Evolutionary conservation across 352 stramenopile species (phyloP).

Genomic region (Globisporangium orthogonon): DNA sequence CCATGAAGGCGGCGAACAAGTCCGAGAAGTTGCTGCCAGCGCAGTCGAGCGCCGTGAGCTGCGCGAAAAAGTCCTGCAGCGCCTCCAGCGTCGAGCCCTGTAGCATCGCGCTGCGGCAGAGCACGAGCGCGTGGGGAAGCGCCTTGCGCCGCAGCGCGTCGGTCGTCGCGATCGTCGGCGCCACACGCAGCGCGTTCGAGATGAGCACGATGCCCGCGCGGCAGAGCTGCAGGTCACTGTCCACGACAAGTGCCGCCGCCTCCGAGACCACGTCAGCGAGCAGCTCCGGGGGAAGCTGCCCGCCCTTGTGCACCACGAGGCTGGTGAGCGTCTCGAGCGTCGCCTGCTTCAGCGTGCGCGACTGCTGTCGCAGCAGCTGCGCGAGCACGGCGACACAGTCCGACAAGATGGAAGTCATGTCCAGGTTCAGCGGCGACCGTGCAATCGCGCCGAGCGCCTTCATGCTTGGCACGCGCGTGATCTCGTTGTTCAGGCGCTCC

Average conservation of each 20-base stretch:
- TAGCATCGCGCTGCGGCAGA: slow-evolving; percentile 91
- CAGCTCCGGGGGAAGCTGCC: slow-evolving; percentile 62
- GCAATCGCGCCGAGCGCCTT: slow-evolving; percentile 93
- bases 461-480: slow-evolving; percentile 95
- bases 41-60: slow-evolving; percentile 53
- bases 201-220: slow-evolving; percentile 90
- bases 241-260: slow-evolving; percentile 86
- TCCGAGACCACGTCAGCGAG: slow-evolving; percentile 90
- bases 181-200: slow-evolving; percentile 65
- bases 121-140: slow-evolving; percentile 71
- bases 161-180: slow-evolving; percentile 42
- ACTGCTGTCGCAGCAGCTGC: slow-evolving; percentile 93
- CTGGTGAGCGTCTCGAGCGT: slow-evolving; percentile 90
- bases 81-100: slow-evolving; percentile 73
- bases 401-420: slow-evolving; percentile 90
- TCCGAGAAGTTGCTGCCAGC: slow-evolving; percentile 74
- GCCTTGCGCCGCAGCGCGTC: slow-evolving; percentile 60
- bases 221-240: slow-evolving; percentile 96
- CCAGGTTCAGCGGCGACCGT: slow-evolving; percentile 75
- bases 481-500: slow-evolving; percentile 97
- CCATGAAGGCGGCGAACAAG: slow-evolving; percentile 81
- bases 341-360: slow-evolving; percentile 92
- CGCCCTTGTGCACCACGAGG: slow-evolving; percentile 79
- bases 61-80: slow-evolving; percentile 53
- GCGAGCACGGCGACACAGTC: slow-evolving; percentile 86